Percentiles rank a stretch among this genome's conserved stretches.
phyloP scores from a whole-genome alignment of 1,284 basidiomycete species.

The Erythrobasidium hasegawianum region DNA sequence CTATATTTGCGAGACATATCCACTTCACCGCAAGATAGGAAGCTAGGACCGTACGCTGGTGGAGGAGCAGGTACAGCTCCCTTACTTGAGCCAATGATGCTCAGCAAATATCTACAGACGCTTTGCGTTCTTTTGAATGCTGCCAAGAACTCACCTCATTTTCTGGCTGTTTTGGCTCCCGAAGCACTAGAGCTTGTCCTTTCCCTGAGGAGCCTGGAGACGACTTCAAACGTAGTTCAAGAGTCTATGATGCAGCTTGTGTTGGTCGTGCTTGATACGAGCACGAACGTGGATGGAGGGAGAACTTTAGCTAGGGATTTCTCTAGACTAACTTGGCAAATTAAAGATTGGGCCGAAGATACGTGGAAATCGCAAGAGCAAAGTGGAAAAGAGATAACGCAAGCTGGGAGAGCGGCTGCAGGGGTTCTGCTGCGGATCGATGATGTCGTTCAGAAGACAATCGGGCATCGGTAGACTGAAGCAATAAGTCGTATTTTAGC shows the following conservation, averaged over 20 bases:
- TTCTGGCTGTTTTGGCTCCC: slow-evolving; percentile 72
- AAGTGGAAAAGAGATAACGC: slow-evolving; percentile 53
- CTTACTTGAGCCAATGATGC: slow-evolving; percentile 68
- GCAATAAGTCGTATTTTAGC: background rate
- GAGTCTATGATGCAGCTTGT: slow-evolving; percentile 70
- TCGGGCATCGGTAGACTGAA: slow-evolving; percentile 14
- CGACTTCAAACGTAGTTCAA: slow-evolving; percentile 66
- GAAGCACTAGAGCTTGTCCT: slow-evolving; percentile 75
- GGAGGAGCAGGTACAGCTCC: slow-evolving; percentile 65
- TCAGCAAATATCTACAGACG: slow-evolving; percentile 70
- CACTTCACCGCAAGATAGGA: slow-evolving; percentile 56
- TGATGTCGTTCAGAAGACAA: slow-evolving; percentile 60
- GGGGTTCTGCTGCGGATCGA: slow-evolving; percentile 76
- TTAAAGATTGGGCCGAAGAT: slow-evolving; percentile 72
- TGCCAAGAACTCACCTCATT: slow-evolving; percentile 69
- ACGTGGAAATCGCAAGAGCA: slow-evolving; percentile 64
- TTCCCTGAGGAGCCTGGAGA: slow-evolving; percentile 58
- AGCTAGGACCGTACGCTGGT: slow-evolving; percentile 59
- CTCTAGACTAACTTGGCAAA: slow-evolving; percentile 63
- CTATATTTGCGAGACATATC: slow-evolving; percentile 76
- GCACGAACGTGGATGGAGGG: slow-evolving; percentile 70
- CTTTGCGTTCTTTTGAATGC: slow-evolving; percentile 77
- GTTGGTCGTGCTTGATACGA: slow-evolving; percentile 70
- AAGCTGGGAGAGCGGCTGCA: slow-evolving; percentile 65
- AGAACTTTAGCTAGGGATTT: slow-evolving; percentile 69